Percentiles rank a stretch among this genome's conserved stretches.
Evolutionary conservation across 768 basidiomycete genomes (phyloP).

Genomic region (Boletus huronensis): DNA sequence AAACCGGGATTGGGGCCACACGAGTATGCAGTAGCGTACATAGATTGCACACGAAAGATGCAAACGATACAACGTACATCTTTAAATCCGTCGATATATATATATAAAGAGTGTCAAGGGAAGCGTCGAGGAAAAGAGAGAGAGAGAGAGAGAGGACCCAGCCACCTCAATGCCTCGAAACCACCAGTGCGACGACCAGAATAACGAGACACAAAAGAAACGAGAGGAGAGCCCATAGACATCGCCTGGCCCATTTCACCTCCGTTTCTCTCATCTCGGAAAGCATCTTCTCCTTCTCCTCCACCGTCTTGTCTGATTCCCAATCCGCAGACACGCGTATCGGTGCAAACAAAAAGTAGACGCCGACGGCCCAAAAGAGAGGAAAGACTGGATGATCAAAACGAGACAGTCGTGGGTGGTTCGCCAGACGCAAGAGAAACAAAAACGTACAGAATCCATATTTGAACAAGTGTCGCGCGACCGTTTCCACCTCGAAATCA

Average conservation of each 20-base stretch:
- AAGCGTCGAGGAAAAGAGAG: background rate
- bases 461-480: conserved; percentile 59
- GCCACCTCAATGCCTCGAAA: conserved; percentile 20
- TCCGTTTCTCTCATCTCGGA: conserved; percentile 46
- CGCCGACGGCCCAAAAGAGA: conserved; percentile 58
- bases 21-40: conserved; percentile 5
- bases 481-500: conserved; percentile 48
- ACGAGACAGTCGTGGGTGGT: background rate
- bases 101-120: conserved; percentile 7
- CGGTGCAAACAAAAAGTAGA: conserved; percentile 52
- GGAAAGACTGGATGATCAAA: conserved; percentile 46
- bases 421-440: background rate
- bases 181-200: conserved; percentile 23
- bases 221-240: conserved; percentile 49
- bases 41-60: background rate
- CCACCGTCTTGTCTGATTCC: conserved; percentile 54
- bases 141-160: background rate
- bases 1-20: background rate
- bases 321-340: conserved; percentile 48
- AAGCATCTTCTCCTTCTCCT: conserved; percentile 46
- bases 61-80: conserved; percentile 9
- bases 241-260: conserved; percentile 55
- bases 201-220: conserved; percentile 39
- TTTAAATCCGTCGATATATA: background rate
- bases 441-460: conserved; percentile 54